Evolutionary conservation across 345 rosid genomes (phyloP).

Genomic region (Rhodomyrtus tomentosa): DNA sequence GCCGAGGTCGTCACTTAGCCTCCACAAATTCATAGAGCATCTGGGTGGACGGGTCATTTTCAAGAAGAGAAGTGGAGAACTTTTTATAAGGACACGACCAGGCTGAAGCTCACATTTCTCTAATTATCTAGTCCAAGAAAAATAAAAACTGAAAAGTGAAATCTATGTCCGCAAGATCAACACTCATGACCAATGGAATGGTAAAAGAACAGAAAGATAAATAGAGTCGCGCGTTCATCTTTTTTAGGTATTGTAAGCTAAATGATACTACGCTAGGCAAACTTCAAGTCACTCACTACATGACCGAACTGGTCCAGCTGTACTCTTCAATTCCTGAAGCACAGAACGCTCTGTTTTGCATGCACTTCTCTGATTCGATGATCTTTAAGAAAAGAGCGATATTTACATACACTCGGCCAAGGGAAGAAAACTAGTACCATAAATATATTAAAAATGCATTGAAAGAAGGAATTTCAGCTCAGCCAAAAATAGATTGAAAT

Average conservation of each 20-base stretch:
- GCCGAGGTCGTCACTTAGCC: neutral
- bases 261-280: neutral
- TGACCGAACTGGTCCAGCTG: neutral
- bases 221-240: neutral
- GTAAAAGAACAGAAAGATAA: neutral
- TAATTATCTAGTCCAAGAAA: neutral
- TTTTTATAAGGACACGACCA: neutral
- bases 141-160: neutral
- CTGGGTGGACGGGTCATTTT: neutral
- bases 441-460: neutral
- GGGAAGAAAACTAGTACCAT: neutral
- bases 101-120: neutral
- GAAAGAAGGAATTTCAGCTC: neutral
- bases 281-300: neutral
- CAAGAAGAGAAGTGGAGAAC: neutral
- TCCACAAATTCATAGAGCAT: neutral
- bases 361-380: neutral
- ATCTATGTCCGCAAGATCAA: neutral
- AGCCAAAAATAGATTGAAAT: neutral
- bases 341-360: neutral
- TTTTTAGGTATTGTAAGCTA: neutral
- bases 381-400: neutral
- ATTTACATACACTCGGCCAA: neutral
- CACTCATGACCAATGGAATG: neutral
- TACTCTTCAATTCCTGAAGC: neutral